Conservation (phyloP, 1,284 basidiomycete species). For the Cryptococcus depauperatus region DNA sequence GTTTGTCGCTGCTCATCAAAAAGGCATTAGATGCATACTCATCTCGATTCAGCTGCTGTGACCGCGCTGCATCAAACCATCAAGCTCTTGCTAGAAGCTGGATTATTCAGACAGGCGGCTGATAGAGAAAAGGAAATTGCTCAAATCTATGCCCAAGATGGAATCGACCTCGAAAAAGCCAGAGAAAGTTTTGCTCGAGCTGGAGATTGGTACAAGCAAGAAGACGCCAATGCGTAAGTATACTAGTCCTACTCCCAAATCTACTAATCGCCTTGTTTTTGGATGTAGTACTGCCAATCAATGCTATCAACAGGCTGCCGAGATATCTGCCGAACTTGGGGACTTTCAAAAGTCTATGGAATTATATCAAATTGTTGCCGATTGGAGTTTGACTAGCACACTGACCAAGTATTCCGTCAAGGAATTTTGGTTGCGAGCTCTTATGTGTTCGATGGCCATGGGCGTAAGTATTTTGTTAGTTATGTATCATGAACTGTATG, state of each 20-base stretch:
- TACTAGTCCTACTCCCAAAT: background rate
- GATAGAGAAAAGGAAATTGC: constrained; percentile 97
- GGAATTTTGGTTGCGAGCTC: constrained; percentile 88
- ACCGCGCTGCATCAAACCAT: constrained; percentile 82
- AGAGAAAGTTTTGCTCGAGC: constrained; percentile 87
- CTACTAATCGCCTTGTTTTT: too few relatives aligned
- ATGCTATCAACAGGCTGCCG: constrained; percentile 93
- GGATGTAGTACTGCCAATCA: constrained; percentile 78
- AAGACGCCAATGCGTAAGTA: constrained; percentile 88
- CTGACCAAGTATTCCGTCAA: constrained; percentile 98
- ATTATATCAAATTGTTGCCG: constrained; percentile 83
- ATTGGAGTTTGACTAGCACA: constrained; percentile 69
- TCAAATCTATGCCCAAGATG: constrained; percentile 74
- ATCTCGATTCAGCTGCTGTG: constrained; percentile 64
- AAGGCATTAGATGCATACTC: background rate
- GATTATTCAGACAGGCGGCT: constrained; percentile 93
- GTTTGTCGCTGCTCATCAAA: constrained; percentile 48
- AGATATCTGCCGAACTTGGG: constrained; percentile 82
- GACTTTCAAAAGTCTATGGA: constrained; percentile 79
- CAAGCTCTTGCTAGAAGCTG: constrained; percentile 69
- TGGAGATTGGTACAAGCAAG: constrained; percentile 95
- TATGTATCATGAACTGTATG: too few relatives aligned
- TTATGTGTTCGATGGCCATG: constrained; percentile 83
- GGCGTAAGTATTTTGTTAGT: constrained; percentile 52
- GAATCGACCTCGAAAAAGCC: constrained; percentile 49